A percentile compares a stretch with the other conserved stretches of the same genome.
phyloP scores from a whole-genome alignment of 2,329 filamentous ascomycete species.

The Phoma herbarum region DNA sequence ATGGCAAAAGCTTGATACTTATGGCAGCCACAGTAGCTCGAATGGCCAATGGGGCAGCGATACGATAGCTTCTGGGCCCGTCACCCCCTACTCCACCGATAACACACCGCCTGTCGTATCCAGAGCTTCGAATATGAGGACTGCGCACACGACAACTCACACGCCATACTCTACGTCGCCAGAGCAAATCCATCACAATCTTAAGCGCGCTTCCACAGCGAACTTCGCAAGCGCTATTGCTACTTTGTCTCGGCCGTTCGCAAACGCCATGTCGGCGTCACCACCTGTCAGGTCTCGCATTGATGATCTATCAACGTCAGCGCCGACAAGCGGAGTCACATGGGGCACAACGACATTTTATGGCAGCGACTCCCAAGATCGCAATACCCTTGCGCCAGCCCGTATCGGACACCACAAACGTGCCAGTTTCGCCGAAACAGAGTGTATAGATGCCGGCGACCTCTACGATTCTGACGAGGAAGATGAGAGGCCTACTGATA shows the following conservation, averaged over 20 bases:
- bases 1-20: slow-evolving; percentile 50
- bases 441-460: slow-evolving; percentile 41
- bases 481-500: slow-evolving; percentile 35
- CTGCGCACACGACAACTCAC: slow-evolving; percentile 47
- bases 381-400: slow-evolving; percentile 32
- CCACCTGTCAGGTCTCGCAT: slow-evolving; percentile 46
- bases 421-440: slow-evolving; percentile 47
- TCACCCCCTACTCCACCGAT: slow-evolving; percentile 62
- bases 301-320: slow-evolving; percentile 55
- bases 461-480: slow-evolving; percentile 48
- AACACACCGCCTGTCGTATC: slow-evolving; percentile 61
- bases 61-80: slow-evolving; percentile 53
- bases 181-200: slow-evolving; percentile 46
- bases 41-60: slow-evolving; percentile 60
- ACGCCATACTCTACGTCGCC: slow-evolving; percentile 55
- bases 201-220: slow-evolving; percentile 46
- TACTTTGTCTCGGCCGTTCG: slow-evolving; percentile 52
- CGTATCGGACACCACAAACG: slow-evolving; percentile 52
- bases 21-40: slow-evolving; percentile 61
- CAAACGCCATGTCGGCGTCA: slow-evolving; percentile 50
- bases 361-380: slow-evolving; percentile 45
- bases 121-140: slow-evolving; percentile 51
- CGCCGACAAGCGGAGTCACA: slow-evolving; percentile 55
- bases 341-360: slow-evolving; percentile 58
- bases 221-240: slow-evolving; percentile 54